Base-by-base conservation (phyloP, 129 eudicot genomes). In the Calendula officinalis region DNA sequence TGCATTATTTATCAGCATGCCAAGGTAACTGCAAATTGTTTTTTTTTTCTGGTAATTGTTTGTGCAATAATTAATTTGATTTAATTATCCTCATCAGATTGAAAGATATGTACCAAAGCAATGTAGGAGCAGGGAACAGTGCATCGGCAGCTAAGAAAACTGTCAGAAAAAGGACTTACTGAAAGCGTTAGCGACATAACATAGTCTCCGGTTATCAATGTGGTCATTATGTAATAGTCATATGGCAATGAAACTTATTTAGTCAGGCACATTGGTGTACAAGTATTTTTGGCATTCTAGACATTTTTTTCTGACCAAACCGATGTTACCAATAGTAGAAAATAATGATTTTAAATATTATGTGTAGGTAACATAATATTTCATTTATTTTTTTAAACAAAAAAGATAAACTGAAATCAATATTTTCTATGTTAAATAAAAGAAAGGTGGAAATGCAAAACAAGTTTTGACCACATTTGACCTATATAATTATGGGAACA, bases 1-100 rank as follows among this genome's bases (percentile, higher is more conserved):
- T 32, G 89, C 88, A 3, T 77, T 94, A 44, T 79, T 94, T 72
- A 70, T 94, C 53, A 75, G 92, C 53, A 85, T 94, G 87, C 99
- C 99, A 56, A 88, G 95, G 99, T 88, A 76, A 38, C 36, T 34
- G 4, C 22, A 35, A 39, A 2, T 33, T 49, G 46, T 51, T 22
- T 6, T 5, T 22, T 39, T 41, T 4, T 38, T 59, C 0, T 58
- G 17, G 8, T 59, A 56, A 64, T 5, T 34, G 16, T 40, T 2
- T 2, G 13, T 33, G 27, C 30, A 22, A 22, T 22, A 22, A 22
- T 22, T 22, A 22, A 22, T 22, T 22, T 50, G 42, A 38, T 51
- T 68, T 36, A 39, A 55, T 32, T 16, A 8, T 73, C n/a, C 10
- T 17, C 44, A 67, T 80, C 73, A 94, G 99, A 70, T 58, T 88